Base-by-base conservation (phyloP, 2,329 filamentous ascomycete species). In the Colletotrichum gigasporum region DNA sequence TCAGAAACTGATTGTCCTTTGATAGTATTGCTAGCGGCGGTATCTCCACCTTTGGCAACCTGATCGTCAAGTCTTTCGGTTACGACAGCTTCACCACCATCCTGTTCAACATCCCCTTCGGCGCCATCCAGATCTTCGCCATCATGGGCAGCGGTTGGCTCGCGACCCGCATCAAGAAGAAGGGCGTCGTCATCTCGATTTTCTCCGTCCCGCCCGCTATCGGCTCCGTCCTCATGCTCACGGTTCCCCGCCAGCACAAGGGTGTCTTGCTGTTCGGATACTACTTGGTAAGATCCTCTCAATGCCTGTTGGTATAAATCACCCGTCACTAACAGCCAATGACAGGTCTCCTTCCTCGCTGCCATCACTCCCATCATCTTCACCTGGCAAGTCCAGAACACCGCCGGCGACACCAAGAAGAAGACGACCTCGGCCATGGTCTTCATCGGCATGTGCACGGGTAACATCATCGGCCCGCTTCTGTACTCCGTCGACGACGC, bases 391-490 rank as follows among this genome's bases (percentile, higher is more conserved):
- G 80, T 84, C 2, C 85, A 87, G 65, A 90, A 90, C 67, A 89
- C 89, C 0, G 89, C 85, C 0, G 89, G 90, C 1, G 88, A 91
- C 70, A 91, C 89, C 0, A 92, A 92, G 75, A 86, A 87, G 67
- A 91, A 91, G 70, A 84, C 85, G 9, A 89, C 85, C 0, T 90
- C 88, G 0, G 88, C 84, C 11, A 80, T 90, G 6, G 78, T 91
- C 1, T 89, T 91, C 69, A 82, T 91, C 47, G 87, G 88, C 4
- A 85, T 88, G 63, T 90, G 85, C 53, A 84, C 84, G 2, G 90
- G 89, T 5, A 91, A 92, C 68, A 86, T 91, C 34, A 78, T 91
- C 20, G 89, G 89, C 0, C 89, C 89, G 0, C 83, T 88, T 47
- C 78, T 91, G 0, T 91, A 90, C 73, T 88, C 84, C 4, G 84